Evolutionary conservation across 2,329 filamentous ascomycete genomes (phyloP), one percentile per base, ranked within the genome.

Genomic region (Cercospora brassicicola): DNA sequence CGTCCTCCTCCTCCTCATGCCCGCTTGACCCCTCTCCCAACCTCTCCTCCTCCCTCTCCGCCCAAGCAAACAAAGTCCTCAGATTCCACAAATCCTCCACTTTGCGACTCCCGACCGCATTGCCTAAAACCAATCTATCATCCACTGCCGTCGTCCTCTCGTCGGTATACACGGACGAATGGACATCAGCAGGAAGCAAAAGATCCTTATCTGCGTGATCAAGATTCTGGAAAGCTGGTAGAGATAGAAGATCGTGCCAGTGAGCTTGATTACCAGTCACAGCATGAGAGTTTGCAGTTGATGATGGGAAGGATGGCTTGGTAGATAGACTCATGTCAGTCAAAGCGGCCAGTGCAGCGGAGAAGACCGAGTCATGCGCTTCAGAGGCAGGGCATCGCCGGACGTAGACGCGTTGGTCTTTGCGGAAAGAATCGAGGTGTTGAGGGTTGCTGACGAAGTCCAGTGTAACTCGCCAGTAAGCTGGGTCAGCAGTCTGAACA

Each of bases 401-500:
- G 4, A 97, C 88, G 74, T 89, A 89, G 51, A 97, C 82, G 1
- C 88, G 91, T 73, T 96, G 92, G 28, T 89, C 89, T 20, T 84
- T 83, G 10, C 82, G 82, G 81, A 97, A 93, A 3, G 89, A 87
- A 0, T 84, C 79, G 4, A 87, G 82, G 59, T 95, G 86, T 0
- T 83, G 79, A 0, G 89, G 82, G 66, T 91, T 88, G 60, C 84
- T 82, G 3, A 82, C 82, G 71, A 97, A 93, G 76, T 95, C 89
- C 3, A 97, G 83, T 5, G 89, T 88, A 2, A 96, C 85, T 51
- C 92, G 90, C 94, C 94, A 97, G 81, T 92, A 94, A 4, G 88
- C 84, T 3, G 88, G 85, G 1, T 88, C 85, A 4, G 84, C 84
- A 2, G 89, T 89, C 1, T 88, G 89, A 18, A 94, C 82, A 26